Evolutionary conservation across 106 monocot genomes (phyloP).

Genomic region (Triglochin maritima): DNA sequence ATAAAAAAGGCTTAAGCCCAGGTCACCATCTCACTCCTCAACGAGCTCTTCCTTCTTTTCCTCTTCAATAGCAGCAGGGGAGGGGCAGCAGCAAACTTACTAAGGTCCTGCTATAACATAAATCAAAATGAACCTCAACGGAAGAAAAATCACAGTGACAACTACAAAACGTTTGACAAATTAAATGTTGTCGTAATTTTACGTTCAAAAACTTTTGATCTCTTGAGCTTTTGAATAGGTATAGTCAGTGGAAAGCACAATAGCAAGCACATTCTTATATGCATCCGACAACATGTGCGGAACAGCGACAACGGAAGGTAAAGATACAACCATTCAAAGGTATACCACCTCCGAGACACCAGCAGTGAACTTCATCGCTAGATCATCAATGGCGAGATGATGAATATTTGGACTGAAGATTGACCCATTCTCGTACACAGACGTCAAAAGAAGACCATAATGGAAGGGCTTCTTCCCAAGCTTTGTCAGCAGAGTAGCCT

Average conservation of each 20-base stretch:
- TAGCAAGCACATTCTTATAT: slow-evolving; percentile 76
- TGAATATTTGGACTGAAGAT: slow-evolving; percentile 73
- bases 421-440: slow-evolving; percentile 69
- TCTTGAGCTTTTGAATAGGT: slow-evolving; percentile 72
- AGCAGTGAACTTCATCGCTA: slow-evolving; percentile 53
- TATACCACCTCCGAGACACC: slow-evolving; percentile 68
- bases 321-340: slow-evolving; percentile 52
- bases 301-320: slow-evolving; percentile 56
- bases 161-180: background rate
- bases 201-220: slow-evolving; percentile 73
- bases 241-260: slow-evolving; percentile 67
- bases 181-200: slow-evolving; percentile 27
- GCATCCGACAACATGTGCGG: slow-evolving; percentile 89
- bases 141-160: background rate
- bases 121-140: background rate
- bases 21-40: slow-evolving; percentile 68
- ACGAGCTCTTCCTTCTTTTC: slow-evolving; percentile 67
- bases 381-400: slow-evolving; percentile 72
- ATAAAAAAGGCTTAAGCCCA: slow-evolving; percentile 78
- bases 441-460: slow-evolving; percentile 56
- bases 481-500: slow-evolving; percentile 81
- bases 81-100: slow-evolving; percentile 69
- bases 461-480: slow-evolving; percentile 89
- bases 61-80: slow-evolving; percentile 31
- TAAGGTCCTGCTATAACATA: slow-evolving; percentile 49